phyloP scores from a whole-genome alignment of 1,284 basidiomycete species.

The Lignosus rhinocerotis region DNA sequence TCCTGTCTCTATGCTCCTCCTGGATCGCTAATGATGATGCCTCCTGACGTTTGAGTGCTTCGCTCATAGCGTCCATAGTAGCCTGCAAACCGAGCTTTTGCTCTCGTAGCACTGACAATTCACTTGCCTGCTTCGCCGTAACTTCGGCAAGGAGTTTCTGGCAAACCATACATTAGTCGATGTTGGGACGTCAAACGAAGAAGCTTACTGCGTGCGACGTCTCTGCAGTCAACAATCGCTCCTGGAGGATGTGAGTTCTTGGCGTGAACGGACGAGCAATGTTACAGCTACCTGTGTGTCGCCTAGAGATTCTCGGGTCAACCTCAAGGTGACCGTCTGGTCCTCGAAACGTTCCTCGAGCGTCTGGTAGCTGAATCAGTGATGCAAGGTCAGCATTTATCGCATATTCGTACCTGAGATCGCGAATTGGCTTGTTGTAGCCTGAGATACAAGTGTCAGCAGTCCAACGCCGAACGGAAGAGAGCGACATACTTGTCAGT shows the following conservation, averaged over 20 bases:
- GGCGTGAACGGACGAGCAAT: neutral
- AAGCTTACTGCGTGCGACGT: slow-evolving; percentile 28
- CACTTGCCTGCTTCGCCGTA: slow-evolving; percentile 23
- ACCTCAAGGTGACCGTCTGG: slow-evolving; percentile 48
- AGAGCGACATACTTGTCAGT: slow-evolving; percentile 27
- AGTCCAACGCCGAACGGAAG: neutral
- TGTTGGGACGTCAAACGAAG: neutral
- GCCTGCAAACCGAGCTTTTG: slow-evolving; percentile 27
- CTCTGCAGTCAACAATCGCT: slow-evolving; percentile 35
- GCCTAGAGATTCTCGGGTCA: slow-evolving; percentile 53
- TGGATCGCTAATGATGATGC: slow-evolving; percentile 11
- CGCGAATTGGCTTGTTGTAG: slow-evolving; percentile 27
- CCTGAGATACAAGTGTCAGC: slow-evolving; percentile 12
- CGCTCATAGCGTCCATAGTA: slow-evolving; percentile 22
- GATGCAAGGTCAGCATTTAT: slow-evolving; percentile 29
- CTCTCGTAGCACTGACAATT: slow-evolving; percentile 29
- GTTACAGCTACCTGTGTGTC: slow-evolving; percentile 49
- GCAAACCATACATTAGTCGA: neutral
- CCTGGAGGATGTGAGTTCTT: slow-evolving; percentile 24
- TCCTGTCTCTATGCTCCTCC: slow-evolving; percentile 23
- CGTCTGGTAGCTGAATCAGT: slow-evolving; percentile 33
- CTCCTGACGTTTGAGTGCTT: slow-evolving; percentile 21
- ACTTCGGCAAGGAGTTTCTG: slow-evolving; percentile 28
- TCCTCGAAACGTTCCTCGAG: slow-evolving; percentile 64
- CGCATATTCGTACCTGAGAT: slow-evolving; percentile 27